Conservation (phyloP, 2,329 filamentous ascomycete genomes). For the Colletotrichum brevisporum region DNA sequence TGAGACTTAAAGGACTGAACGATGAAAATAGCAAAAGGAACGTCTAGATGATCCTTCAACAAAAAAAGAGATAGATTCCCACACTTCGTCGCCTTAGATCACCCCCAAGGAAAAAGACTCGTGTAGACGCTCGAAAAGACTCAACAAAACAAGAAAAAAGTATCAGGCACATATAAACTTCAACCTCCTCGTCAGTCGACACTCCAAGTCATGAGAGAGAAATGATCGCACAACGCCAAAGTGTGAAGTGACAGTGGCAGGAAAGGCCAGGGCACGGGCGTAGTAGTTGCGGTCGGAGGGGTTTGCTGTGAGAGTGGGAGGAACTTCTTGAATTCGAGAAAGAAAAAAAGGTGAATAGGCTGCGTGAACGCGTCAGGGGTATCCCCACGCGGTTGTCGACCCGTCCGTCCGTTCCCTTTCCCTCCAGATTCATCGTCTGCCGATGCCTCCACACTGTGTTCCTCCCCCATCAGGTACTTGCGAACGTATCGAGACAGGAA, state of each 20-base stretch:
- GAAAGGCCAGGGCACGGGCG: slow-evolving; percentile 1
- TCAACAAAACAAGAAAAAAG: too few relatives aligned
- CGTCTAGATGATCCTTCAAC: slow-evolving; percentile 6
- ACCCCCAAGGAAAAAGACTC: not conserved
- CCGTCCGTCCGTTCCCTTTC: slow-evolving; percentile 9
- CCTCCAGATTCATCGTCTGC: slow-evolving; percentile 1
- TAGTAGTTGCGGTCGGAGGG: not conserved
- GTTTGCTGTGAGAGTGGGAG: slow-evolving; percentile 14
- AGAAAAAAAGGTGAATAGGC: slow-evolving; percentile 19
- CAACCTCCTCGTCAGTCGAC: not conserved
- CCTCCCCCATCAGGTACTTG: slow-evolving; percentile 15
- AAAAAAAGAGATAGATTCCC: not conserved
- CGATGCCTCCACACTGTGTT: not conserved
- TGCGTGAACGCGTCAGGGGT: slow-evolving; percentile 20
- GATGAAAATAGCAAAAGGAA: not conserved
- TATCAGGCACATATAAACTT: not conserved
- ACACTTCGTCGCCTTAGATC: too few relatives aligned
- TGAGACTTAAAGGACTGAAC: not conserved
- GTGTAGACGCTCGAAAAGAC: not conserved
- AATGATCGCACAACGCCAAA: slow-evolving; percentile 16
- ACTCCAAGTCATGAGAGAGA: not conserved
- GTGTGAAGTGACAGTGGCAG: not conserved
- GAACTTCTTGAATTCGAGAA: slow-evolving; percentile 40
- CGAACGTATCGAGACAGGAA: slow-evolving; percentile 20
- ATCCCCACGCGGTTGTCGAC: slow-evolving; percentile 8